Evolutionary conservation across 495 filamentous ascomycete genomes (phyloP).

Genomic region (Penicillium ochrochloron): DNA sequence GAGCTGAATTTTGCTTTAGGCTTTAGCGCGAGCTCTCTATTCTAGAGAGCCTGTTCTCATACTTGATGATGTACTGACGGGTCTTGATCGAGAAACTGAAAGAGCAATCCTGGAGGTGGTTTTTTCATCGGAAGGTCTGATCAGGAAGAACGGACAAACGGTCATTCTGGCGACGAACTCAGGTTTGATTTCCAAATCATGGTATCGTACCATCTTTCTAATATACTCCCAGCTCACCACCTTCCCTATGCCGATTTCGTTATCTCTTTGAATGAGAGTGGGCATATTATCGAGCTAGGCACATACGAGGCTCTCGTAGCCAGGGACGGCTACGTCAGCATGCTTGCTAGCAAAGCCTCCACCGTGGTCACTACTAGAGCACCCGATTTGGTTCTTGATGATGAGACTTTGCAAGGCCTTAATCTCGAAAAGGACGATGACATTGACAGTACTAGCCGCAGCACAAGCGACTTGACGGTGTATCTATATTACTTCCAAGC

Average conservation of each 20-base stretch:
- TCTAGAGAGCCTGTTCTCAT: constrained; percentile 54
- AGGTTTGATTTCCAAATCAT: constrained; percentile 12
- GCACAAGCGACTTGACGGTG: constrained; percentile 42
- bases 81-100: constrained; percentile 56
- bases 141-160: constrained; percentile 30
- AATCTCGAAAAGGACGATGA: constrained; percentile 20
- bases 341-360: constrained; percentile 3
- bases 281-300: constrained; percentile 20
- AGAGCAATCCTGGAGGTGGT: constrained; percentile 33
- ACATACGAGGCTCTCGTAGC: constrained; percentile 23
- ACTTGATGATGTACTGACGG: constrained; percentile 58
- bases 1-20: constrained; percentile 11
- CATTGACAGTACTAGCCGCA: constrained; percentile 31
- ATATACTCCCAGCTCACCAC: constrained; percentile 24
- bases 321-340: constrained; percentile 10
- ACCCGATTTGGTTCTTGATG: constrained; percentile 25
- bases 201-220: neutral
- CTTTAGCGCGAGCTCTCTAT: constrained; percentile 59
- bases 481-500: constrained; percentile 34
- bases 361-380: constrained; percentile 11
- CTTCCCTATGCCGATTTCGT: constrained; percentile 30
- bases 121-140: constrained; percentile 29
- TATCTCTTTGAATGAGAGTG: constrained; percentile 21
- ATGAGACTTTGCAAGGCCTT: constrained; percentile 26
- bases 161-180: constrained; percentile 41